Evolutionary conservation across 2,329 filamentous ascomycete species (phyloP).

Genomic region (Hawksworthiomyces lignivorus): DNA sequence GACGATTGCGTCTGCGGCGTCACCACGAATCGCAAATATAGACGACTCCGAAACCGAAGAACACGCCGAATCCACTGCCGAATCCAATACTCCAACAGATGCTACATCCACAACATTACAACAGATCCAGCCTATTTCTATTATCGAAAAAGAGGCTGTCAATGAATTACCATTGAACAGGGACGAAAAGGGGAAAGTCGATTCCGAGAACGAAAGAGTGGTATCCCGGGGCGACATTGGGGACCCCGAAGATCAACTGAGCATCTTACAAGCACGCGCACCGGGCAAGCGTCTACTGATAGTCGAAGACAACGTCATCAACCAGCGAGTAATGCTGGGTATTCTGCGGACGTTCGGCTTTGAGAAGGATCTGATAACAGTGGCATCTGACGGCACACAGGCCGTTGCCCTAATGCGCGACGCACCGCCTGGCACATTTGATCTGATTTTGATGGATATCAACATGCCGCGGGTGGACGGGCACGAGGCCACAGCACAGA

Average conservation of each 20-base stretch:
- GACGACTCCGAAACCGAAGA: no score
- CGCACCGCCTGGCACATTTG: conserved; percentile 35
- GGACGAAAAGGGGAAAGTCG: no score
- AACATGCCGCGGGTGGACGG: conserved; percentile 54
- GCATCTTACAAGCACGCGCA: conserved; percentile 26
- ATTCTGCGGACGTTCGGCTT: conserved; percentile 32
- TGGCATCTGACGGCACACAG: conserved; percentile 35
- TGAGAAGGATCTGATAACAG: conserved; percentile 25
- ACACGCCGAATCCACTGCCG: no score
- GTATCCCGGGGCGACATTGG: no score
- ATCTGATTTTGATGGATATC: conserved; percentile 50
- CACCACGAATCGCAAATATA: no score
- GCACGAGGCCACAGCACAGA: conserved; percentile 39
- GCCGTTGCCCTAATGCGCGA: conserved; percentile 33
- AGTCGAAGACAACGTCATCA: conserved; percentile 35
- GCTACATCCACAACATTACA: no score
- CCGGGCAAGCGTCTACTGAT: conserved; percentile 31
- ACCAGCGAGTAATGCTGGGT: conserved; percentile 31
- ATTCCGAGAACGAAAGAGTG: no score
- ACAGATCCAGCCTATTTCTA: no score
- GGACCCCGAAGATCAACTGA: not conserved
- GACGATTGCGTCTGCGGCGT: no score
- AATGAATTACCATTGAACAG: no score
- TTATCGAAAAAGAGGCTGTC: no score
- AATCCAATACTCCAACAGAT: no score